Conservation (phyloP, 352 stramenopile genomes). For the Pythium rhizo-oryzae region DNA sequence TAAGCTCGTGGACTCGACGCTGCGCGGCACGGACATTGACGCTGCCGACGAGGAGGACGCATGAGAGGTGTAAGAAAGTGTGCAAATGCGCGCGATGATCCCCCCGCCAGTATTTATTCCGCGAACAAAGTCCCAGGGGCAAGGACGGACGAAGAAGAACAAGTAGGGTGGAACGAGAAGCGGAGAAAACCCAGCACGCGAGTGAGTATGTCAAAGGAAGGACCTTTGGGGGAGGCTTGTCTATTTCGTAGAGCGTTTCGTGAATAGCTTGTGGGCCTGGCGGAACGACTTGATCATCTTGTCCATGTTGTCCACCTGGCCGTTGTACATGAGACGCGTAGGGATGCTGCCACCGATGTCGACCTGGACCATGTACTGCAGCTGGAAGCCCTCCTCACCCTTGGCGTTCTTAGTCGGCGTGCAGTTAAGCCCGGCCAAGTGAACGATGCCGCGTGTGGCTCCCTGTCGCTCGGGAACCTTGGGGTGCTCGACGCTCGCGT, state of each 20-base stretch:
- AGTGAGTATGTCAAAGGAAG: no score
- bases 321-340: conserved; percentile 53
- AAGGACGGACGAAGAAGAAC: conserved; percentile 3
- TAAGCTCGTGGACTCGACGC: conserved; percentile 73
- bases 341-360: conserved; percentile 57
- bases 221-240: background rate
- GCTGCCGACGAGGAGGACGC: background rate
- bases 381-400: conserved; percentile 34
- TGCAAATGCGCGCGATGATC: background rate
- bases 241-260: conserved; percentile 14
- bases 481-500: conserved; percentile 48
- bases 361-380: conserved; percentile 59
- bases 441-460: conserved; percentile 42
- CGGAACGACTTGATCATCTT: conserved; percentile 61
- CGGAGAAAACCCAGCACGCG: no score
- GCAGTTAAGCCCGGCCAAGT: conserved; percentile 51
- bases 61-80: background rate
- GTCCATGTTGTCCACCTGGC: conserved; percentile 61
- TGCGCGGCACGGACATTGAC: conserved; percentile 28
- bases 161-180: background rate
- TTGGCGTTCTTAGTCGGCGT: conserved; percentile 31
- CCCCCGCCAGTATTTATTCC: conserved; percentile 21
- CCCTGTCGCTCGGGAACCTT: conserved; percentile 36
- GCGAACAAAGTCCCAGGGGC: background rate
- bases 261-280: conserved; percentile 43